These are phyloP conservation scores for Vigna hirtella DNA, from an alignment of 306 rosid genomes.

Conservation along the genomic window DNA sequence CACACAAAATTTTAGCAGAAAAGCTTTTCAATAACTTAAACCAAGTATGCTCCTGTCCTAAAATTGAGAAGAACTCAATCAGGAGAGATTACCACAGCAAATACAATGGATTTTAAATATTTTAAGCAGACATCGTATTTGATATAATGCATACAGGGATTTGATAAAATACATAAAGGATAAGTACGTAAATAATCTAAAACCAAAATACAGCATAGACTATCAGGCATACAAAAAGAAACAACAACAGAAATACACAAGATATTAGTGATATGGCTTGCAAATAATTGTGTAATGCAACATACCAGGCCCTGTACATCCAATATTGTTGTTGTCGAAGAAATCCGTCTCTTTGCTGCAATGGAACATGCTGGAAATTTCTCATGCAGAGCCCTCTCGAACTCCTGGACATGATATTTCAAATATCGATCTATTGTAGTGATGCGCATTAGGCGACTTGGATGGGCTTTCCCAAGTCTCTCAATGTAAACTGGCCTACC, in stretches of 20 bases:
- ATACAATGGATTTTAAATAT: constrained; percentile 1
- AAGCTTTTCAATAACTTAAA: constrained; percentile 14
- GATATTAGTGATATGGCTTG: constrained; percentile 14
- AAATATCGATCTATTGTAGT: constrained; percentile 88
- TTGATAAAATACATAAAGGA: constrained; percentile 32
- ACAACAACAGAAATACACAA: constrained; percentile 1
- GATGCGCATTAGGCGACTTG: constrained; percentile 81
- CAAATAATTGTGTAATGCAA: constrained; percentile 39
- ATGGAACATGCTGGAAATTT: constrained; percentile 97
- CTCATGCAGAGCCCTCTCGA: constrained; percentile 84
- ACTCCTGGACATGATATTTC: constrained; percentile 95
- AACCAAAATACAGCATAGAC: constrained; percentile 9
- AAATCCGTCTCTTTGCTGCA: constrained; percentile 83
- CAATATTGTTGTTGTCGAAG: constrained; percentile 87
- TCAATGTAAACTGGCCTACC: constrained; percentile 98
- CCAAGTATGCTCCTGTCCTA: constrained; percentile 17
- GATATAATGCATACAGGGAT: constrained; percentile 31
- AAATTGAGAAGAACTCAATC: constrained; percentile 10
- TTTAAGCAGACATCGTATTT: constrained; percentile 6
- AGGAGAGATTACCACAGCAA: constrained; percentile 8
- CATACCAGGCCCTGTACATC: constrained; percentile 99
- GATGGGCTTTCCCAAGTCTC: constrained; percentile 95
- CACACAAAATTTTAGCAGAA: constrained; percentile 34
- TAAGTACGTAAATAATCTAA: constrained; percentile 17
- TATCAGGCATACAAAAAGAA: constrained; percentile 18